Percentiles rank a stretch among this genome's conserved stretches.
Conservation (phyloP, 495 filamentous ascomycete species). For the Tuber aestivum region DNA sequence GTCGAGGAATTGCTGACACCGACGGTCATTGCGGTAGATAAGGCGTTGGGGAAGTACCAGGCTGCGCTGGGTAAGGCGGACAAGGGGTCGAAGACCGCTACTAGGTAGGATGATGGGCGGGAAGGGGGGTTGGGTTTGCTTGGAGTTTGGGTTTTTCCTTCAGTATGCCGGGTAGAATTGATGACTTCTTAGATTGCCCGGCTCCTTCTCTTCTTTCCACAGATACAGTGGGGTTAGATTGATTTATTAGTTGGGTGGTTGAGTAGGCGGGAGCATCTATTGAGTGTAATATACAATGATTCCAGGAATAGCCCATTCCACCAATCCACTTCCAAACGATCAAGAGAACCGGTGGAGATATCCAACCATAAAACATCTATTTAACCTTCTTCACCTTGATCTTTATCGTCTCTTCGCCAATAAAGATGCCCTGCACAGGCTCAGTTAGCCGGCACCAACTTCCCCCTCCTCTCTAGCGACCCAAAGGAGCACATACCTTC, state of each 20-base stretch:
- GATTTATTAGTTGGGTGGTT: not conserved
- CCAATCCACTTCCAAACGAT: not conserved
- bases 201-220: not conserved
- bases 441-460: conserved; percentile 5
- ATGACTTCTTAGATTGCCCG: not conserved
- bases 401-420: conserved; percentile 94
- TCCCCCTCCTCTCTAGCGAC: not conserved
- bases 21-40: conserved; percentile 59
- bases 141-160: conserved; percentile 5
- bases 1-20: conserved; percentile 70
- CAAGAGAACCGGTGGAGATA: not conserved
- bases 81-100: conserved; percentile 12
- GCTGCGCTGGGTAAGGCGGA: conserved; percentile 35
- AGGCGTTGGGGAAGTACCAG: conserved; percentile 47
- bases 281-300: conserved; percentile 3
- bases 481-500: conserved; percentile 26
- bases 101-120: not conserved
- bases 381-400: conserved; percentile 99
- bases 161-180: not conserved
- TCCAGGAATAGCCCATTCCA: not conserved
- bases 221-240: not conserved
- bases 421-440: conserved; percentile 72
- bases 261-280: not conserved
- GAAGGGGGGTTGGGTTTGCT: not conserved
- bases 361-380: conserved; percentile 48